Conservation (phyloP, 2,329 filamentous ascomycete species). For the Botrytis sinoallii region DNA sequence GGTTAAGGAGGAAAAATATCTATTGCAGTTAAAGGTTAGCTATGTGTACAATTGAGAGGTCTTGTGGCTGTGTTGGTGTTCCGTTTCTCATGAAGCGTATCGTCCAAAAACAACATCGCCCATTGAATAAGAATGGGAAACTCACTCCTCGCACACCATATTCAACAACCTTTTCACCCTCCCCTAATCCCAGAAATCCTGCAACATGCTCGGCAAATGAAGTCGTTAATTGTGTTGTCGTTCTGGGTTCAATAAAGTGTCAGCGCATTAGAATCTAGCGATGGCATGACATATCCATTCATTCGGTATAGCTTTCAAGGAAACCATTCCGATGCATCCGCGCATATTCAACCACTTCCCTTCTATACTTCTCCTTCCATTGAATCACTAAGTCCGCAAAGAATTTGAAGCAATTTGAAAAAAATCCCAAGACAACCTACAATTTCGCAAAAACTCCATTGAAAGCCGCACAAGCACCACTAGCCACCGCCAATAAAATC, state of each 20-base stretch:
- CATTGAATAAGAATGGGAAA: constrained; percentile 16
- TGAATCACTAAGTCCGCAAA: neutral
- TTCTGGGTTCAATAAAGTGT: constrained; percentile 39
- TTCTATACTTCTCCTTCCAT: neutral
- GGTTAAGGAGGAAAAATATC: constrained; percentile 23
- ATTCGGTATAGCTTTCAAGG: constrained; percentile 2
- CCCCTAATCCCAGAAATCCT: constrained; percentile 43
- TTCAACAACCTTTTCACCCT: constrained; percentile 48
- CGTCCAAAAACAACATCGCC: neutral
- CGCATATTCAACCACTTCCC: neutral
- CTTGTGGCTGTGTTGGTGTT: neutral
- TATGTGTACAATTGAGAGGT: neutral
- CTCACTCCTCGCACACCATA: constrained; percentile 49
- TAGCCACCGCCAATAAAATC: constrained; percentile 69
- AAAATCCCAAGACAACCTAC: constrained; percentile 45
- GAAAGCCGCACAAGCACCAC: constrained; percentile 73
- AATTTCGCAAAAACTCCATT: constrained; percentile 76
- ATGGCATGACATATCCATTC: neutral
- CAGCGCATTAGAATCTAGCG: neutral
- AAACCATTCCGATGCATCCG: neutral
- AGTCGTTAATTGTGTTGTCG: constrained; percentile 55
- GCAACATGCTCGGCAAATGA: constrained; percentile 49
- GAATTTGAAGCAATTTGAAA: neutral
- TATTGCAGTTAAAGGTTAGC: neutral
- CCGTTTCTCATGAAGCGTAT: neutral